Evolutionary conservation across 768 basidiomycete species (phyloP), one percentile per base, ranked within the genome.

Genomic region (Leccinum boreale): DNA sequence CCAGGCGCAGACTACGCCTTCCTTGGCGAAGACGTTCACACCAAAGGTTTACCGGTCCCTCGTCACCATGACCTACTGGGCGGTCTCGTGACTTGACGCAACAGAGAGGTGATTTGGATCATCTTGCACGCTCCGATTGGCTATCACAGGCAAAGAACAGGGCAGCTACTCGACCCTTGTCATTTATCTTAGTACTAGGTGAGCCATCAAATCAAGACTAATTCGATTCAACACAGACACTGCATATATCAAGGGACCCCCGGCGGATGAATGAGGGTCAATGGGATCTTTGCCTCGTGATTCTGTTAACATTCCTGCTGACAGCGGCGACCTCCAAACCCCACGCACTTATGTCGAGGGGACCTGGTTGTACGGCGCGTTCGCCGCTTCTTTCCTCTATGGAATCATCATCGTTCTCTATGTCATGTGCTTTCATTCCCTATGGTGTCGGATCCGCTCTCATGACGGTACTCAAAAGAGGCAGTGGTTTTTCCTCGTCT

Each of bases 361-460:
- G 0, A 64, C 71, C 7, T 72, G 70, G 70, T 44, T 72, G 9
- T 66, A 72, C 8, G 70, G 70, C 14, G 67, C 72, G 11, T 65
- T 72, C 58, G 62, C 67, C 50, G 64, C 70, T 11, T 55, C 58
- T 28, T 36, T 69, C 29, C 57, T 68, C 48, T 72, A 73, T 50
- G 71, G 70, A 19, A 29, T 73, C 5, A 61, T 64, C 3, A 53
- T 73, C 52, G 60, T 63, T 23, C 58, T 73, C 46, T 62, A 62
- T 23, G 9, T n/a, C 55, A 65, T 68, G 67, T 73, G 71, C n/a
- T 51, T 61, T 21, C 60, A 60, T 15, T 70, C 70, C 29, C 60
- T 72, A 19, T 72, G 70, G 70, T 5, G 7, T 33, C 64, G 60
- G n/a, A 65, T 71, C 8, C 60, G 58, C 46, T 33, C 58, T 10